A percentile compares a stretch with the other conserved stretches of the same genome.
phyloP scores from a whole-genome alignment of 2,329 filamentous ascomycete genomes.

The Botrytis sinoallii region DNA sequence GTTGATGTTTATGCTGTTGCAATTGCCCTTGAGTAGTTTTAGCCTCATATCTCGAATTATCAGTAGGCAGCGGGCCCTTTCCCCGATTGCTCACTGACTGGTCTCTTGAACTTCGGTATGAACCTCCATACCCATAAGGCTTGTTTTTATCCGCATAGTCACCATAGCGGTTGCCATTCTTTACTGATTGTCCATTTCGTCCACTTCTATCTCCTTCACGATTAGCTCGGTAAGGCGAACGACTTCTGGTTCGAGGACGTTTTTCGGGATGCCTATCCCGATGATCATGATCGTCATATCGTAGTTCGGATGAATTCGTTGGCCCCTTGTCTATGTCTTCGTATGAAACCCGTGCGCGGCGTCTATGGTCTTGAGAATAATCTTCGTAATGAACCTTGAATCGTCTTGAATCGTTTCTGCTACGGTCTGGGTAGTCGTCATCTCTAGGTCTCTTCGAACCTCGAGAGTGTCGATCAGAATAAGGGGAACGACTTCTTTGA shows the following conservation, averaged over 20 bases:
- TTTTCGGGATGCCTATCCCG: constrained; percentile 52
- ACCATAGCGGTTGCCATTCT: constrained; percentile 26
- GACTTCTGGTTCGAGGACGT: constrained; percentile 50
- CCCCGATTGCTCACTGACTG: constrained; percentile 63
- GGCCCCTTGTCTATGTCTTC: constrained; percentile 53
- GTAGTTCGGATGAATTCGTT: constrained; percentile 36
- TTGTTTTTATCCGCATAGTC: constrained; percentile 25
- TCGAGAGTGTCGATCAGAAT: constrained; percentile 41
- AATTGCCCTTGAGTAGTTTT: constrained; percentile 63
- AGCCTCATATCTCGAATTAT: constrained; percentile 60
- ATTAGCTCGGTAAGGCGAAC: constrained; percentile 46
- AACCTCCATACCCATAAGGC: constrained; percentile 40
- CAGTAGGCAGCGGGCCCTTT: constrained; percentile 57
- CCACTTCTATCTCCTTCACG: constrained; percentile 31
- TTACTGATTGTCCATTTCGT: constrained; percentile 25
- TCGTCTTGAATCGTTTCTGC: constrained; percentile 54
- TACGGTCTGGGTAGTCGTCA: constrained; percentile 52
- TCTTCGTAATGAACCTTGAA: constrained; percentile 64
- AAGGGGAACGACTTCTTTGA: constrained; percentile 56
- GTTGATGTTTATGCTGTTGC: constrained; percentile 46
- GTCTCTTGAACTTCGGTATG: constrained; percentile 51
- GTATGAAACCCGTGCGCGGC: constrained; percentile 50
- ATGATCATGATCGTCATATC: constrained; percentile 53
- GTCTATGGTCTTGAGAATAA: constrained; percentile 44
- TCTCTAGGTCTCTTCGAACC: constrained; percentile 66